Base-by-base conservation (phyloP, 768 basidiomycete species). In the Podaxis pistillaris region DNA sequence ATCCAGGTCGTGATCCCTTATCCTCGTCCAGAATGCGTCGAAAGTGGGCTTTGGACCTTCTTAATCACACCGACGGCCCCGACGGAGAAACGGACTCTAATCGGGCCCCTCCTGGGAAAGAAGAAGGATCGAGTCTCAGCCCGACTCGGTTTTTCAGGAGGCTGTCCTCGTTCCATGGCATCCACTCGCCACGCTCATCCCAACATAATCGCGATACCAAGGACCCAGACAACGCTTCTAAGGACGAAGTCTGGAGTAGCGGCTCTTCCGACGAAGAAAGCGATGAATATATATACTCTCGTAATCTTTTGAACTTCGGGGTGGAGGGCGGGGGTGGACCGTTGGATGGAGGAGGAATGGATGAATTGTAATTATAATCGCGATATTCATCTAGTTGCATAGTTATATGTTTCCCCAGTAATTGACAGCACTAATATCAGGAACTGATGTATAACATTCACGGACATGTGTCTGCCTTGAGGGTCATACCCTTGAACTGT, bases 11-110 rank as follows among this genome's bases (percentile, higher is more conserved):
- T 53, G 81, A 82, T 64, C 76, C 78, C 5, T 72, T 79, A 54
- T 75, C 74, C 30, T 76, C 78, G 8, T 72, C 78, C 24, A 68
- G 72, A 22, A 73, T 81, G 62, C 83, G 83, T 53, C 75, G 80
- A 24, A 82, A 78, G 71, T 81, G 83, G 81, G 72, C 78, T 30
- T 75, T 80, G 15, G 79, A 80, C 56, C 74, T 80, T 19, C 71
- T 80, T 26, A 75, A 74, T 41, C 24, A 47, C 24, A 63, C 66
- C 8, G 26, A 64, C 22, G 50, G 36, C 6, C 49, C 46, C 1
- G 54, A 51, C 13, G 50, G 15, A 37, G 57, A 54, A 22, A 11
- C 26, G 4, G 50, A 62, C 30, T n/a, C 11, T 6, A 36, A 12
- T 33, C 60, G 6, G 30, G 22, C 17, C 22, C 55, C 41, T 24